Percentiles rank a stretch among this genome's conserved stretches.
phyloP scores from a whole-genome alignment of 179 eudicot species.

The Silene vulgaris region DNA sequence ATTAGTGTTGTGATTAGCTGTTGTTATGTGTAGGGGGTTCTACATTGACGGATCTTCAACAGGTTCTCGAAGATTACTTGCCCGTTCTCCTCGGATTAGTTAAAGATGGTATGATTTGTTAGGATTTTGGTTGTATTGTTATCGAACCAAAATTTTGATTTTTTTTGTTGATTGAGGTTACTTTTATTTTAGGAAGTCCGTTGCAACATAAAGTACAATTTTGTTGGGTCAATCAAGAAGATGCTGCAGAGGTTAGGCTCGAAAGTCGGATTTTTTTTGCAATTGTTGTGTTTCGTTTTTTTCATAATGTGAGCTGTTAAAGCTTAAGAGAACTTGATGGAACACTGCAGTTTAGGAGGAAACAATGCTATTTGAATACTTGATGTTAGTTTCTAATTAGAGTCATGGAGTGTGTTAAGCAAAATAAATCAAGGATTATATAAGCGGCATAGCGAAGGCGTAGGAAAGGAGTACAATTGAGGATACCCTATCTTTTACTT shows the following conservation, averaged over 20 bases:
- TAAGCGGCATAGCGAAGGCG: background rate
- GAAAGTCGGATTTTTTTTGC: background rate
- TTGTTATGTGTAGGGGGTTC: conserved; percentile 67
- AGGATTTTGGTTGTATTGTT: too few relatives aligned
- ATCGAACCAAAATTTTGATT: too few relatives aligned
- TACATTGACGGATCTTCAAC: conserved; percentile 79
- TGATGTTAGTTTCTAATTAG: background rate
- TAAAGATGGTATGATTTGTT: conserved; percentile 98
- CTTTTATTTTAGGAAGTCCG: too few relatives aligned
- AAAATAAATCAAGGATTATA: background rate
- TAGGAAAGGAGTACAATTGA: background rate
- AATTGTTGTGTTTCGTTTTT: background rate
- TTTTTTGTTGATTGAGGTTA: too few relatives aligned
- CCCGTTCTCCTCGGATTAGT: conserved; percentile 89
- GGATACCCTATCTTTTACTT: background rate
- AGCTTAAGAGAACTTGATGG: too few relatives aligned
- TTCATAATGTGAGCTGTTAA: too few relatives aligned
- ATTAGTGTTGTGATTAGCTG: background rate
- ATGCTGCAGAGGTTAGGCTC: conserved; percentile 67
- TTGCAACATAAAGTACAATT: conserved; percentile 81
- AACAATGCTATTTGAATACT: background rate
- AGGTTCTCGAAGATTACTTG: conserved; percentile 89
- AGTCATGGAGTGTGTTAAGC: background rate
- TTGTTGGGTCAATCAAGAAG: conserved; percentile 93
- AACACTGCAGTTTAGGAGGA: background rate